Percentiles rank a stretch among this genome's conserved stretches.
Evolutionary conservation across 371 early-diverging fungal genomes (phyloP).

Genomic region (Lichtheimia corymbifera): DNA sequence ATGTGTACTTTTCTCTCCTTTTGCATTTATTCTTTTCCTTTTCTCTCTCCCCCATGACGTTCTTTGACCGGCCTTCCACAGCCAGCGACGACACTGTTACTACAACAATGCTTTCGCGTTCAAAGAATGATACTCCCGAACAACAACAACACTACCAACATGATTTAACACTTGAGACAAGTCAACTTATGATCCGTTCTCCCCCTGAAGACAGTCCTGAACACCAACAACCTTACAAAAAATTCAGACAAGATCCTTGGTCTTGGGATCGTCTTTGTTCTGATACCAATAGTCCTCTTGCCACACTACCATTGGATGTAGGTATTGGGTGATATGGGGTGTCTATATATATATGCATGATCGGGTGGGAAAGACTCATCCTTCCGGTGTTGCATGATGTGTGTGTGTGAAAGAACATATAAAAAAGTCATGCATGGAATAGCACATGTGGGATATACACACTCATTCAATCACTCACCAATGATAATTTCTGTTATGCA

Average conservation of each 20-base stretch:
- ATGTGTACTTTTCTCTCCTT: conserved; percentile 5
- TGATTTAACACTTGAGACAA: conserved; percentile 29
- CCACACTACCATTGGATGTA: conserved; percentile 43
- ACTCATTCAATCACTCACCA: not conserved
- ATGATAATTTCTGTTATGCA: not conserved
- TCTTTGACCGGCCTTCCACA: not conserved
- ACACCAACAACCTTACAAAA: conserved; percentile 9
- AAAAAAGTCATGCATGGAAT: conserved; percentile 6
- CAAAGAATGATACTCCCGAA: conserved; percentile 13
- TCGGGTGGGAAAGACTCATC: no score
- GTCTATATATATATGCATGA: not conserved
- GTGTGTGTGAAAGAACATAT: conserved; percentile 7
- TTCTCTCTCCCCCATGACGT: conserved; percentile 6
- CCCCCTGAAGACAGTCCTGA: conserved; percentile 11
- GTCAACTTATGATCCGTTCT: conserved; percentile 30
- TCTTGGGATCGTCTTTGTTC: conserved; percentile 31
- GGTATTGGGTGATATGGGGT: not conserved
- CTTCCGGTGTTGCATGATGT: not conserved
- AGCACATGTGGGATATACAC: not conserved
- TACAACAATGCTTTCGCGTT: conserved; percentile 7
- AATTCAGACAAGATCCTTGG: conserved; percentile 27
- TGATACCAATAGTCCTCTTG: conserved; percentile 34
- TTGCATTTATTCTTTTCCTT: conserved; percentile 5
- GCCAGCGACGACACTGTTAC: not conserved
- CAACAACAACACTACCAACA: conserved; percentile 14